A percentile compares a stretch with the other conserved stretches of the same genome.
Conservation (phyloP, 768 basidiomycete species). For the Postia placenta region DNA sequence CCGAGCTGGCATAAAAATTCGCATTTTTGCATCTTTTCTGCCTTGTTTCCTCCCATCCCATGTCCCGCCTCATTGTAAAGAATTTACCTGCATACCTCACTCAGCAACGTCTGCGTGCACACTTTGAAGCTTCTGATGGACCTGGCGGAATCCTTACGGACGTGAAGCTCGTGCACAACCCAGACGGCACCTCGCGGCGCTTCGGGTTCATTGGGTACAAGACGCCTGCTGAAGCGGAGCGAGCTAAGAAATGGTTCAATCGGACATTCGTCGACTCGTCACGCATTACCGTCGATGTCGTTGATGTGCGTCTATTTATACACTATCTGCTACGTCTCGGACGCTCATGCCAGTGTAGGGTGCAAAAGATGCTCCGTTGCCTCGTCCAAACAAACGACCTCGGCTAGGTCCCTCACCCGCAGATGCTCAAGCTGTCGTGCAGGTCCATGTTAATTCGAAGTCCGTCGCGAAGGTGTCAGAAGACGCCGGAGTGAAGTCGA, state of each 20-base stretch:
- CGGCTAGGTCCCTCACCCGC: conserved; percentile 34
- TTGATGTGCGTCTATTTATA: conserved; percentile 53
- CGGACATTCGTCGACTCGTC: conserved; percentile 77
- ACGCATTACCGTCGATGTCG: conserved; percentile 65
- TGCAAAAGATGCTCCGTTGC: conserved; percentile 58
- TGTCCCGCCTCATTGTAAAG: conserved; percentile 84
- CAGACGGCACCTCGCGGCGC: conserved; percentile 72
- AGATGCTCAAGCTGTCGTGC: conserved; percentile 4
- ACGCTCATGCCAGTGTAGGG: conserved; percentile 36
- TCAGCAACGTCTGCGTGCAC: conserved; percentile 53
- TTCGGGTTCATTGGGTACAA: conserved; percentile 95
- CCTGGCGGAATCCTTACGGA: conserved; percentile 79
- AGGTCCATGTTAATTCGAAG: neutral
- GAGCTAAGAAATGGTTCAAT: conserved; percentile 81
- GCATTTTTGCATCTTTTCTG: neutral
- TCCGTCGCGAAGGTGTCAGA: neutral
- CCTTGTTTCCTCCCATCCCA: conserved; percentile 22
- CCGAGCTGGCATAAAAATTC: too few relatives aligned
- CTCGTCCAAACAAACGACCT: conserved; percentile 66
- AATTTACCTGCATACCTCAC: conserved; percentile 71
- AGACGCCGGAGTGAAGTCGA: conserved; percentile 5
- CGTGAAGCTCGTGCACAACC: conserved; percentile 70
- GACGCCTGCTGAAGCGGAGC: conserved; percentile 63
- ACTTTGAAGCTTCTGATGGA: conserved; percentile 57
- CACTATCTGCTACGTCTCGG: too few relatives aligned